Conservation (phyloP, 768 basidiomycete species). For the Tephrocybe sp. region DNA sequence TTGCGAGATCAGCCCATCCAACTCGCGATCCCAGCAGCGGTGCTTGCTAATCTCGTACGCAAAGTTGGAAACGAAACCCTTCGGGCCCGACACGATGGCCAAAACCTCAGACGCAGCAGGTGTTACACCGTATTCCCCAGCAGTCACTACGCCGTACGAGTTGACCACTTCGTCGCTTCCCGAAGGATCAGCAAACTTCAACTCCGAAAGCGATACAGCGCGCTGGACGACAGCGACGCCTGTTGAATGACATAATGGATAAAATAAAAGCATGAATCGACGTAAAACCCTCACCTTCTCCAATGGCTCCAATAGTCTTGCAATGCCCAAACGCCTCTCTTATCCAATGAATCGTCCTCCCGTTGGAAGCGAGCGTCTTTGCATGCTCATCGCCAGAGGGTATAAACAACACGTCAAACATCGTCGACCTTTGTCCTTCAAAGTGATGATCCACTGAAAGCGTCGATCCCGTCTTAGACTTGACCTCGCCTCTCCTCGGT, state of each 20-base stretch:
- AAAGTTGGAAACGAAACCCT: constrained; percentile 58
- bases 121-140: constrained; percentile 44
- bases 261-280: background rate
- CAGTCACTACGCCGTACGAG: constrained; percentile 64
- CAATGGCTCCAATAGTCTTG: constrained; percentile 78
- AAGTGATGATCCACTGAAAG: constrained; percentile 66
- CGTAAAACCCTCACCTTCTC: constrained; percentile 44
- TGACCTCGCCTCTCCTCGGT: constrained; percentile 56
- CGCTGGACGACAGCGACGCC: constrained; percentile 48
- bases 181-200: constrained; percentile 36
- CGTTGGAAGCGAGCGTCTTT: constrained; percentile 55
- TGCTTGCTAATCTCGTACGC: constrained; percentile 65
- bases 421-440: constrained; percentile 76
- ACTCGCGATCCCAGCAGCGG: constrained; percentile 60
- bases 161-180: constrained; percentile 41
- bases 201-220: constrained; percentile 42
- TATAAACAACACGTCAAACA: constrained; percentile 82
- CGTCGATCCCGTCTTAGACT: constrained; percentile 29
- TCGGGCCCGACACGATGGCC: constrained; percentile 41
- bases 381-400: constrained; percentile 65
- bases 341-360: constrained; percentile 77
- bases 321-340: constrained; percentile 86
- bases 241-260: constrained; percentile 21
- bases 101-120: constrained; percentile 40
- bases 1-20: constrained; percentile 49